A percentile compares a stretch with the other conserved stretches of the same genome.
phyloP scores from a whole-genome alignment of 2,329 filamentous ascomycete genomes.

The Colletotrichum costaricense region DNA sequence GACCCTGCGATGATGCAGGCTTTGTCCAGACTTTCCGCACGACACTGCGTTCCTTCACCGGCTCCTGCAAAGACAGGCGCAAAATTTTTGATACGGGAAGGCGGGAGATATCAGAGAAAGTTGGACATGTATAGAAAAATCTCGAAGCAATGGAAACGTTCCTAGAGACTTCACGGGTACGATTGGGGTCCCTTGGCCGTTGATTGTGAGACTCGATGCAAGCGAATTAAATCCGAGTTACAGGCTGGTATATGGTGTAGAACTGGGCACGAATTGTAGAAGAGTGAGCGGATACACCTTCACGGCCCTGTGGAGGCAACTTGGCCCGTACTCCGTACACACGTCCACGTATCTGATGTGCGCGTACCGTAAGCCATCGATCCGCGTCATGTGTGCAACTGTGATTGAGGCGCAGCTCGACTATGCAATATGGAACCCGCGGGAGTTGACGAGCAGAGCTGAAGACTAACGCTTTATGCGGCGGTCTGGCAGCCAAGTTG shows the following conservation, averaged over 20 bases:
- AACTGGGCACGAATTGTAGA: conserved; percentile 3
- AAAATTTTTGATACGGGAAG: neutral
- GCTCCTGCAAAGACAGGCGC: neutral
- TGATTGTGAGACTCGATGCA: neutral
- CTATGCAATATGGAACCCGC: conserved; percentile 26
- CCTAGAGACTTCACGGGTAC: neutral
- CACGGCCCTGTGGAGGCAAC: neutral
- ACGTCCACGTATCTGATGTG: conserved; percentile 17
- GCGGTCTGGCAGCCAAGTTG: conserved; percentile 21
- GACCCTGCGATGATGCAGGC: neutral
- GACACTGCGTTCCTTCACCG: neutral
- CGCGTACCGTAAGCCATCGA: conserved; percentile 3
- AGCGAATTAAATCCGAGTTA: neutral
- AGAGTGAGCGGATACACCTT: neutral
- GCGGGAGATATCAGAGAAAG: neutral
- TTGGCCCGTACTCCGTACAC: neutral
- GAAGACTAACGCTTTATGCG: conserved; percentile 13
- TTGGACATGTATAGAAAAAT: neutral
- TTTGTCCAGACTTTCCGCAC: neutral
- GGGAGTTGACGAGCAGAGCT: conserved; percentile 13
- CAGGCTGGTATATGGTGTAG: conserved; percentile 3
- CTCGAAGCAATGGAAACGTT: neutral
- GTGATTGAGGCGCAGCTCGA: conserved; percentile 27
- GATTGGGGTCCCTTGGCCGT: neutral
- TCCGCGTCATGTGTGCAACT: conserved; percentile 30